Evolutionary conservation across 2,329 filamentous ascomycete species (phyloP).

Genomic region (Dendrostoma leiphaemia): DNA sequence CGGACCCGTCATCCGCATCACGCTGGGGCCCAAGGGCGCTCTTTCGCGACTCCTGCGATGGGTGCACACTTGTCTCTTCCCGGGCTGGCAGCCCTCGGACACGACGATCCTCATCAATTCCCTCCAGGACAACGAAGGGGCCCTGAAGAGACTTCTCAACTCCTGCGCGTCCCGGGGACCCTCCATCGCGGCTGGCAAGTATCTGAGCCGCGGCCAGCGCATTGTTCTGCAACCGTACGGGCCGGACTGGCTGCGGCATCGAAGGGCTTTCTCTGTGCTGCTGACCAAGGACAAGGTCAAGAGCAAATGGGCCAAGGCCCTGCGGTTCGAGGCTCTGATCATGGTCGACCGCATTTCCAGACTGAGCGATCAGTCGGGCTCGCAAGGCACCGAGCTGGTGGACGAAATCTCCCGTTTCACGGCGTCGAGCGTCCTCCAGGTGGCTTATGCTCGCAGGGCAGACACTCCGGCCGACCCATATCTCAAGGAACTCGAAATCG

Average conservation of each 20-base stretch:
- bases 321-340: constrained; percentile 13
- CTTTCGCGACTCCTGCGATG: background rate
- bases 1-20: constrained; percentile 9
- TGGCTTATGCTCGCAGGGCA: constrained; percentile 14
- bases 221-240: constrained; percentile 16
- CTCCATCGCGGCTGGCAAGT: constrained; percentile 13
- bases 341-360: constrained; percentile 8
- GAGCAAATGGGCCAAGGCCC: background rate
- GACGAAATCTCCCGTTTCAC: constrained; percentile 17
- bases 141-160: constrained; percentile 4
- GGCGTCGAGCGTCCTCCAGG: constrained; percentile 16
- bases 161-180: constrained; percentile 9
- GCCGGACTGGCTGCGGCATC: constrained; percentile 9
- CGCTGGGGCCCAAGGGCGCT: background rate
- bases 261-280: constrained; percentile 7
- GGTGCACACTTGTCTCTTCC: background rate
- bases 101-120: constrained; percentile 16
- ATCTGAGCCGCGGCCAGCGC: constrained; percentile 12
- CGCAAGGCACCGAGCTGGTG: background rate
- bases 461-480: constrained; percentile 2
- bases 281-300: constrained; percentile 9
- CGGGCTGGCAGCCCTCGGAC: background rate
- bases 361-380: background rate
- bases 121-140: background rate
- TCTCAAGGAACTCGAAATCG: background rate